Base-by-base conservation (phyloP, 768 basidiomycete species). In the Termitomyces sp. region DNA sequence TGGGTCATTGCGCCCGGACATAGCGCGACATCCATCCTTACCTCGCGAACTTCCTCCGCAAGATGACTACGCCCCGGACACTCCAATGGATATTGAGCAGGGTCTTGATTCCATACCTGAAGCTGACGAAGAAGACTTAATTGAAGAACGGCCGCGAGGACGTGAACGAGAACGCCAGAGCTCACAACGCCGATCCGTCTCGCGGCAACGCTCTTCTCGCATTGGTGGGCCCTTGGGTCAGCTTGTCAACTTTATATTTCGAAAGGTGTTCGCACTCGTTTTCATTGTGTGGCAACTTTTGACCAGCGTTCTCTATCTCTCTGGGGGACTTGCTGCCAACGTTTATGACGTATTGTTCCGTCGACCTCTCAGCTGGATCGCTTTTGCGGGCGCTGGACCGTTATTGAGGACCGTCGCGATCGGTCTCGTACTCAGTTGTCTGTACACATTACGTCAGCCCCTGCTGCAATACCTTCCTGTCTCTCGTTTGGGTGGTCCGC, bases 41-140 rank as follows among this genome's bases (percentile, higher is more conserved):
- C 67, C 68, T 21, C 77, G 77, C 14, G 69, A 73, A 55, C 70
- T 61, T 56, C 62, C 53, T 4, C 37, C 28, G n/a, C 40, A 21
- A 23, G 56, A 62, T 35, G 62, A 69, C 11, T 30, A 62, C 26
- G 62, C 60, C 35, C 58, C 67, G 50, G 74, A 80, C 30, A 71
- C 70, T 9, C 77, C 79, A 3, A 62, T 76, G 48, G 66, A 80
- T 26, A 69, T 76, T 31, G 81, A 82, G 56, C 74, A 78, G 60
- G 78, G 81, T 2, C 76, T 90, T 28, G 71, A 80, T 23, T 80
- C 85, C 8, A 87, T 90, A 63, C 75, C 79, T 5, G 89, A 90
- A 73, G 74, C 76, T 30, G 83, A 89, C 3, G 86, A 88, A 64
- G 75, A 71, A 30, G 70, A 55, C 64, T 49, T 58, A 65, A 59